These are phyloP conservation scores for Chenopodium album DNA, from an alignment of 148 eudicot species.

Conservation along the genomic window DNA sequence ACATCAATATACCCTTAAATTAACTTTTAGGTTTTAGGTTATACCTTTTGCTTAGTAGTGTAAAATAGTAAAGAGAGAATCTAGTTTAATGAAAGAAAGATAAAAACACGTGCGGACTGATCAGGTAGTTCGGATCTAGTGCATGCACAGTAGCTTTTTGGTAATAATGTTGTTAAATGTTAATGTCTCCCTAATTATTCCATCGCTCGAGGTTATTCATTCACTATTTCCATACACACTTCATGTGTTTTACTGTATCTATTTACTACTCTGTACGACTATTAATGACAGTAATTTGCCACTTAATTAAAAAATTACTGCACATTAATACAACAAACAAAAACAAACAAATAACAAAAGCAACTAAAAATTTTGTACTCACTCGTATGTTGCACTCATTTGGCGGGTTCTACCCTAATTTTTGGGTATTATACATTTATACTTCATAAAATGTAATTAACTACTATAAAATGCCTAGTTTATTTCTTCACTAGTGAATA, in stretches of 20 bases:
- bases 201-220: neutral
- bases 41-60: too few relatives aligned
- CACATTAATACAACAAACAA: neutral
- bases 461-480: too few relatives aligned
- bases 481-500: too few relatives aligned
- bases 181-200: neutral
- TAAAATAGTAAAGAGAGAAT: neutral
- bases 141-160: neutral
- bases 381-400: neutral
- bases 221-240: neutral
- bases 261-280: too few relatives aligned
- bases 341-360: neutral
- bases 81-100: neutral
- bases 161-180: neutral
- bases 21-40: too few relatives aligned
- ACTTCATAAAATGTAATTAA: too few relatives aligned
- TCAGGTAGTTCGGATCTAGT: constrained; percentile 20
- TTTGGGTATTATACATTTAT: too few relatives aligned
- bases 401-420: neutral
- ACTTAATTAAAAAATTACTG: neutral
- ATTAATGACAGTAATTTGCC: too few relatives aligned
- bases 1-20: too few relatives aligned
- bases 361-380: neutral
- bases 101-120: constrained; percentile 11
- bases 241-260: neutral